A percentile compares a stretch with the other conserved stretches of the same genome.
Conservation (phyloP, 1,284 basidiomycete genomes). For the Pseudozyma pruni region DNA sequence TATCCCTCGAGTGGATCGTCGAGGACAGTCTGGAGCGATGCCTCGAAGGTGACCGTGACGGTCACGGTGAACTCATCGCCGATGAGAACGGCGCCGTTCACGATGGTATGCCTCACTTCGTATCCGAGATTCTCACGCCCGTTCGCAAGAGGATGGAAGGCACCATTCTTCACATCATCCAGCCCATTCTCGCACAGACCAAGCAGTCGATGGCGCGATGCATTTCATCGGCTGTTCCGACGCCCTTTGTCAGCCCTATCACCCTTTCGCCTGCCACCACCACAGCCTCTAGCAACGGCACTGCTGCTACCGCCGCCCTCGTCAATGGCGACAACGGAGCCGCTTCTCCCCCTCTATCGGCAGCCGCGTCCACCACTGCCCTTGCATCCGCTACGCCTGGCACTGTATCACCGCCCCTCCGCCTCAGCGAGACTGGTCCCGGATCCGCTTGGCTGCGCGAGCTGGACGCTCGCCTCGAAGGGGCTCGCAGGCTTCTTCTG, state of each 20-base stretch:
- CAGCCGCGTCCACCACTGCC: conserved; percentile 3
- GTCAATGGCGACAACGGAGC: conserved; percentile 9
- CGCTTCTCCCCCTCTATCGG: conserved; percentile 18
- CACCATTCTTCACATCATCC: conserved; percentile 65
- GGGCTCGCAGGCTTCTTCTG: conserved; percentile 54
- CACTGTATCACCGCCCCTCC: conserved; percentile 36
- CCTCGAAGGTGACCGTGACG: conserved; percentile 58
- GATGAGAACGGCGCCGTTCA: conserved; percentile 52
- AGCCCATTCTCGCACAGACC: conserved; percentile 59
- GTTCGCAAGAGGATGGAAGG: conserved; percentile 66
- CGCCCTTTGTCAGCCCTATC: conserved; percentile 50
- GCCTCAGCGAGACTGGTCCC: conserved; percentile 28
- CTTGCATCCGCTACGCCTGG: conserved; percentile 14
- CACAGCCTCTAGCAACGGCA: conserved; percentile 10
- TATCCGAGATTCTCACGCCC: conserved; percentile 65
- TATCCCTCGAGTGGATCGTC: conserved; percentile 64
- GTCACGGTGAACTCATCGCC: conserved; percentile 47
- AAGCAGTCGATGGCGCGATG: conserved; percentile 54
- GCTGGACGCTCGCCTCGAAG: conserved; percentile 62
- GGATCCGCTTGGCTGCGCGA: conserved; percentile 59
- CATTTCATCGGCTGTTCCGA: conserved; percentile 51
- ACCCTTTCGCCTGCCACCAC: conserved; percentile 44
- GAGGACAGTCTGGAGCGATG: conserved; percentile 66
- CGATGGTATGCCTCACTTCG: conserved; percentile 61
- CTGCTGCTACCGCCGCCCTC: not conserved